A percentile compares a stretch with the other conserved stretches of the same genome.
These are phyloP conservation scores for Trametes versicolor DNA, from an alignment of 1,284 basidiomycete species.

Conservation along the genomic window DNA sequence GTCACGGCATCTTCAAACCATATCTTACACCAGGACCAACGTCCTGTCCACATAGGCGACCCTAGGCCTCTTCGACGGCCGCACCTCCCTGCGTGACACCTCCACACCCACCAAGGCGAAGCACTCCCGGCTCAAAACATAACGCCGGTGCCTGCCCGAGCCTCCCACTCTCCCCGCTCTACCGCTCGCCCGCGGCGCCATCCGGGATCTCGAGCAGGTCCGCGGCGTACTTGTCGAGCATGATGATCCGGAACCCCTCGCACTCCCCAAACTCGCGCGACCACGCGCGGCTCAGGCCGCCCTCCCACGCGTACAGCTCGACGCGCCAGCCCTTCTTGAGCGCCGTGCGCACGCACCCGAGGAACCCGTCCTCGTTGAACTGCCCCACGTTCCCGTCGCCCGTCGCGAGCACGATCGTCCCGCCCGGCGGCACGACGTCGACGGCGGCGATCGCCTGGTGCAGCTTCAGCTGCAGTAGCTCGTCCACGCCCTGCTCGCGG, in stretches of 20 bases:
- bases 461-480: slow-evolving; percentile 87
- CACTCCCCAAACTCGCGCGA: slow-evolving; percentile 69
- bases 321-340: slow-evolving; percentile 88
- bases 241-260: slow-evolving; percentile 42
- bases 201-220: slow-evolving; percentile 45
- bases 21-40: not conserved
- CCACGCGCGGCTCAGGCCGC: slow-evolving; percentile 79
- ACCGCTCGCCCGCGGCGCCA: slow-evolving; percentile 14
- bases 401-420: slow-evolving; percentile 88
- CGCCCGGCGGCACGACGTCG: slow-evolving; percentile 66
- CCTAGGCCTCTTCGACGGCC: not conserved
- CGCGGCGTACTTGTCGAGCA: slow-evolving; percentile 44
- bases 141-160: slow-evolving; percentile 26
- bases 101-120: slow-evolving; percentile 3
- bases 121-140: slow-evolving; percentile 35
- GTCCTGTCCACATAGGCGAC: not conserved
- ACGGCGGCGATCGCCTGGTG: slow-evolving; percentile 82
- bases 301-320: slow-evolving; percentile 88
- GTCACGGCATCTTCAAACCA: not conserved
- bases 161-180: slow-evolving; percentile 2
- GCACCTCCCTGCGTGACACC: not conserved
- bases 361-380: slow-evolving; percentile 89
- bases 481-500: slow-evolving; percentile 89
- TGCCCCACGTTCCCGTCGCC: slow-evolving; percentile 90
- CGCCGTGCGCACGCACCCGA: slow-evolving; percentile 84